Conservation (phyloP, 2,329 filamentous ascomycete genomes). For the Fusarium sulawesiense region DNA sequence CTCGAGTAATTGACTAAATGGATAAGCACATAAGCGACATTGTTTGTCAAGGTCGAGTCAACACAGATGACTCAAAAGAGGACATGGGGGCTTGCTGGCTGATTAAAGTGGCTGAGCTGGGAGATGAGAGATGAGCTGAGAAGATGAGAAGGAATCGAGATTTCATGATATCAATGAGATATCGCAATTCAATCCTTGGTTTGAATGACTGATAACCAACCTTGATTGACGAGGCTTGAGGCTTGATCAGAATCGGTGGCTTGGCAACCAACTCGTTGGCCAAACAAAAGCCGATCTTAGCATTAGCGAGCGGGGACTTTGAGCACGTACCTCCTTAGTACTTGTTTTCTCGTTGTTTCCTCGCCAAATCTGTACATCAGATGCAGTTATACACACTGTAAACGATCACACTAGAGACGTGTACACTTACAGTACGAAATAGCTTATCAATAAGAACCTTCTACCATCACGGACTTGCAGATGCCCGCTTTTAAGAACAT, state of each 20-base stretch:
- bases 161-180: slow-evolving; percentile 15
- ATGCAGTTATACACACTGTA: slow-evolving; percentile 22
- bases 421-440: slow-evolving; percentile 4
- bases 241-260: slow-evolving; percentile 31
- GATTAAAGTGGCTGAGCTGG: not conserved
- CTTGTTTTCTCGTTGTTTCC: slow-evolving; percentile 39
- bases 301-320: slow-evolving; percentile 16
- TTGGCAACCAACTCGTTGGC: slow-evolving; percentile 26
- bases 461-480: slow-evolving; percentile 18
- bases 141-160: slow-evolving; percentile 6
- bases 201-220: slow-evolving; percentile 25
- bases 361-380: slow-evolving; percentile 12
- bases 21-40: slow-evolving; percentile 4
- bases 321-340: slow-evolving; percentile 40
- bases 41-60: not conserved
- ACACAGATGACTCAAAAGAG: slow-evolving; percentile 1
- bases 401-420: rapidly evolving
- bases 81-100: not conserved
- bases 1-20: slow-evolving; percentile 3
- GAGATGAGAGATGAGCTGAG: not conserved
- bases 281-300: slow-evolving; percentile 26
- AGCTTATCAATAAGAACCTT: not conserved
- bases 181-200: slow-evolving; percentile 3
- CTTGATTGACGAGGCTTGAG: slow-evolving; percentile 25
- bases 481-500: slow-evolving; percentile 30